Evolutionary conservation across 306 rosid genomes (phyloP).

Genomic region (Morella rubra): DNA sequence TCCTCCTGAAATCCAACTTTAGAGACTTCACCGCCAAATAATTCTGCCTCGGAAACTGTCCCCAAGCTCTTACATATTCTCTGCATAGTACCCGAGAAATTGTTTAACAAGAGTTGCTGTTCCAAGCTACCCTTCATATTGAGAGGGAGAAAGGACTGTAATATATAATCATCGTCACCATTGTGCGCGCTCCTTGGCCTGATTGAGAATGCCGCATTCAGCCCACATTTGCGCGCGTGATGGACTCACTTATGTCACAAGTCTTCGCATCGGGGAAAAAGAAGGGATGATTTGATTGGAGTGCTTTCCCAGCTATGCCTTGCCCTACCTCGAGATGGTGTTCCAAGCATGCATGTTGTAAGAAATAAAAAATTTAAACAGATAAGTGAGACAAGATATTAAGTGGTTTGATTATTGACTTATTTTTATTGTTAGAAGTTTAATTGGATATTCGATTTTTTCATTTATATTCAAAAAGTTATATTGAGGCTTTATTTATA

Average conservation of each 20-base stretch:
- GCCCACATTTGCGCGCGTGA: constrained; percentile 76
- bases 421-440: too few relatives aligned
- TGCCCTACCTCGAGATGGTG: constrained; percentile 84
- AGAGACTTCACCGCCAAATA: constrained; percentile 35
- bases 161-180: constrained; percentile 66
- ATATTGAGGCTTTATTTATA: too few relatives aligned
- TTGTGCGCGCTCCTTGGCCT: constrained; percentile 77
- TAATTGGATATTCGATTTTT: too few relatives aligned
- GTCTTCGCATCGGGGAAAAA: constrained; percentile 72
- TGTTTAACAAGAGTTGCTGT: constrained; percentile 75
- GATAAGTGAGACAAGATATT: too few relatives aligned
- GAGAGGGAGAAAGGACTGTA: constrained; percentile 84
- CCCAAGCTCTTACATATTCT: constrained; percentile 75
- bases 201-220: constrained; percentile 83
- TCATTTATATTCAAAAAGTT: too few relatives aligned
- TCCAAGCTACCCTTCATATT: constrained; percentile 69
- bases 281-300: constrained; percentile 76
- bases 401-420: too few relatives aligned
- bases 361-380: too few relatives aligned
- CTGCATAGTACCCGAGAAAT: too few relatives aligned
- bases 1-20: constrained; percentile 35
- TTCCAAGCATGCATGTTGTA: constrained; percentile 60
- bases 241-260: constrained; percentile 70
- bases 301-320: constrained; percentile 92
- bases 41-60: constrained; percentile 65